Percentiles rank a stretch among this genome's conserved stretches.
These are phyloP conservation scores for Penicillium pancosmium DNA, from an alignment of 495 filamentous ascomycete species.

Conservation along the genomic window DNA sequence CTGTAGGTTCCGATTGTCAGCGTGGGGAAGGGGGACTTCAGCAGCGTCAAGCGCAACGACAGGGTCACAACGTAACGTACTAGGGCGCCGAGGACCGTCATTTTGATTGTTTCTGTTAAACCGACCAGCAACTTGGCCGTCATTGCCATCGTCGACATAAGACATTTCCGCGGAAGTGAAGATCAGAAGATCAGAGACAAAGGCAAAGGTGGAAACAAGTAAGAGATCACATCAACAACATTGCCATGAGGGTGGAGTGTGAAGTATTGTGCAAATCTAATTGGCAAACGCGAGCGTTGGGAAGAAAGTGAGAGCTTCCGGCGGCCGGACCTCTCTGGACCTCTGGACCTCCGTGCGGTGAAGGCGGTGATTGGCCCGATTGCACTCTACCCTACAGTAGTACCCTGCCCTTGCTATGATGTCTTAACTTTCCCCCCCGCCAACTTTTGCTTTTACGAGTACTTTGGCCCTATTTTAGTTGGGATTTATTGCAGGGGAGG, in stretches of 20 bases:
- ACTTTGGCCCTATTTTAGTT: background rate
- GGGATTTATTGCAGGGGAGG: background rate
- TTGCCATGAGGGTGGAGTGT: conserved; percentile 1
- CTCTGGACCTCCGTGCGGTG: conserved; percentile 4
- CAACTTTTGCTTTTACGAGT: background rate
- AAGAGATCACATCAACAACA: background rate
- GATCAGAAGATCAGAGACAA: conserved; percentile 9
- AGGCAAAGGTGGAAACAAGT: background rate
- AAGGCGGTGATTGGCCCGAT: conserved; percentile 26
- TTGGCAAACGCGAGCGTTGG: conserved; percentile 18
- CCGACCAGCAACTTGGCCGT: conserved; percentile 37
- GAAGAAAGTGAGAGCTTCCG: conserved; percentile 17
- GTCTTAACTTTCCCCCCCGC: conserved; percentile 1
- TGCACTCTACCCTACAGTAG: conserved; percentile 6
- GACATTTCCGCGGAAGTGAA: conserved; percentile 32
- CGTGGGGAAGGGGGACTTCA: background rate
- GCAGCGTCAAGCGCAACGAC: background rate
- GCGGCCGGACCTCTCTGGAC: conserved; percentile 10
- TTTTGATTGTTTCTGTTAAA: conserved; percentile 41
- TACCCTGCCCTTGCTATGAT: conserved; percentile 22
- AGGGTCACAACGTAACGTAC: conserved; percentile 30
- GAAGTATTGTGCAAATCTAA: conserved; percentile 5
- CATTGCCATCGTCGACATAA: conserved; percentile 47
- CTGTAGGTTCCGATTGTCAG: conserved; percentile 23
- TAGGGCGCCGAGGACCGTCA: conserved; percentile 44